Base-by-base conservation (phyloP, 805 yeast species). In the Barnettozyma sucrosica region DNA sequence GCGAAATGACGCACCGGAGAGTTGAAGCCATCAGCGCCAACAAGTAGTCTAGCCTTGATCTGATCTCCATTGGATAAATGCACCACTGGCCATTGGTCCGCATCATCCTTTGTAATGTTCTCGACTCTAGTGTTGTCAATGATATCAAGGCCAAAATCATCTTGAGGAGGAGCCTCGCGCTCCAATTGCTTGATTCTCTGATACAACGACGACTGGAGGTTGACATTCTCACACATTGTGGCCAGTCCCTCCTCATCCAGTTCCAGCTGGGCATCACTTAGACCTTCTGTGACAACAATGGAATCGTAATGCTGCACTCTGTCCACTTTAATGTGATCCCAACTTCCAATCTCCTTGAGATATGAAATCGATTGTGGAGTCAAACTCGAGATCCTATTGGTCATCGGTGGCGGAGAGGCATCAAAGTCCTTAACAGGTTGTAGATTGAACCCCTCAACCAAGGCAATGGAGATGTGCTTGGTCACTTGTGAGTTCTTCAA, bases 21-120 rank as follows among this genome's bases (percentile, higher is more conserved):
- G 64, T 89, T 88, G 64, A 81, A 89, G 1, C 99, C 99, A 64
- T 93, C 99, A 36, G 97, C 96, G 8, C 99, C 99, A 14, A 93
- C 79, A 19, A 90, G 69, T n/a, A 90, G 70, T 46, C 96, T 73
- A 0, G 96, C 76, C 57, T 78, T 77, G 44, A 83, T 71, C 11
- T 60, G 53, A 13, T 77, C 76, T 1, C 96, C 97, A 52, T 76
- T 77, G 13, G 79, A 76, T 13, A 90, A 69, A 23, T 75, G 70
- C 13, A 92, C 81, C 8, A 80, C 61, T 1, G 97, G 97, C 96
- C 97, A 88, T 42, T 79, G 77, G 24, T 67, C 66, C 0, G 63
- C 47, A 34, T 65, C 64, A 43, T 67, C 72, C 37, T 61, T 46
- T 6, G 64, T 52, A 37, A 88, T 88, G 3, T 66, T 67, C 11